A percentile compares a stretch with the other conserved stretches of the same genome.
phyloP scores from a whole-genome alignment of 176 grass and related monocot species.

The Oryza coarctata region DNA sequence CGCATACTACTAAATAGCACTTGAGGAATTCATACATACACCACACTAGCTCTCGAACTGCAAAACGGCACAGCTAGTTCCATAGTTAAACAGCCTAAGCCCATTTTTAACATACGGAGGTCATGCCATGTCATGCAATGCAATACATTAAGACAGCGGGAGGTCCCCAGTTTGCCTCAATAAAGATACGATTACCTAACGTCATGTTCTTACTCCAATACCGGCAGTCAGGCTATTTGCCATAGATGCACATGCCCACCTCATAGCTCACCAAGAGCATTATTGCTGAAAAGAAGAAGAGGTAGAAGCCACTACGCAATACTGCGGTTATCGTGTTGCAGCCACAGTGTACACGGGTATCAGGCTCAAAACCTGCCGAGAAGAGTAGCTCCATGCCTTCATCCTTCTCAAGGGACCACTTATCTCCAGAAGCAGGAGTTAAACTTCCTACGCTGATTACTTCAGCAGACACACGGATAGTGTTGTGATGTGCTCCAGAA shows the following conservation, averaged over 20 bases:
- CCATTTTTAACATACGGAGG: conserved; percentile 15
- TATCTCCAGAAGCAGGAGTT: conserved; percentile 31
- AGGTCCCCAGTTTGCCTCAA: conserved; percentile 42
- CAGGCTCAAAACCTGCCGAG: conserved; percentile 49
- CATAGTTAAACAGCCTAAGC: conserved; percentile 39
- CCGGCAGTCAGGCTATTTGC: conserved; percentile 45
- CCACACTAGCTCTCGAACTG: conserved; percentile 37
- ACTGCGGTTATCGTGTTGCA: conserved; percentile 47
- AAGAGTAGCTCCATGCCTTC: conserved; percentile 50
- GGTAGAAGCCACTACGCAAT: conserved; percentile 71
- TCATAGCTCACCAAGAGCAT: conserved; percentile 72
- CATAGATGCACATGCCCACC: conserved; percentile 69
- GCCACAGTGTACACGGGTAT: conserved; percentile 42
- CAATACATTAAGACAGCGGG: conserved; percentile 48
- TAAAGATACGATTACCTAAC: conserved; percentile 38
- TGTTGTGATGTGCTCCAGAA: conserved; percentile 30
- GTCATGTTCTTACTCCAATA: conserved; percentile 33
- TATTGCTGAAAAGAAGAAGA: conserved; percentile 69
- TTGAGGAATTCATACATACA: conserved; percentile 38
- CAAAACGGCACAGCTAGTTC: conserved; percentile 49
- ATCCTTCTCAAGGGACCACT: conserved; percentile 51
- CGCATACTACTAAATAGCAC: conserved; percentile 7
- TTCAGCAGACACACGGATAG: conserved; percentile 59
- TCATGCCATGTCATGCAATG: conserved; percentile 30
- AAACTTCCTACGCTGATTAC: conserved; percentile 57